A percentile compares a stretch with the other conserved stretches of the same genome.
Conservation (phyloP, 208 protist genomes). For the Leishmania lainsoni region DNA sequence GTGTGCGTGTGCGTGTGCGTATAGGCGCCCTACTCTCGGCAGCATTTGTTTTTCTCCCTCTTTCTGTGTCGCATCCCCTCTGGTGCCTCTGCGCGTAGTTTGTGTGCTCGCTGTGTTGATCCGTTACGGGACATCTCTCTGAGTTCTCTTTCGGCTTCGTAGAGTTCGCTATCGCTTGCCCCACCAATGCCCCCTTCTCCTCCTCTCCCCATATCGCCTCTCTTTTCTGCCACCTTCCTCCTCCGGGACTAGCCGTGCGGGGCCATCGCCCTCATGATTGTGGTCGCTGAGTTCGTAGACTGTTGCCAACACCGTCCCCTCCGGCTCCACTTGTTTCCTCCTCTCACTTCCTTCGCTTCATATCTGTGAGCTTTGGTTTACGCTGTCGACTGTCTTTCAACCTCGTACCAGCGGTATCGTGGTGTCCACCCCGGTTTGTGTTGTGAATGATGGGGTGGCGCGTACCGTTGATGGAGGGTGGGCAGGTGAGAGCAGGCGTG, state of each 20-base stretch:
- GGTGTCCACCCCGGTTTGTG: neutral
- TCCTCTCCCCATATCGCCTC: neutral
- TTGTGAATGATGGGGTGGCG: neutral
- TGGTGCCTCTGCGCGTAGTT: too few species aligned
- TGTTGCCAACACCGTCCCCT: neutral
- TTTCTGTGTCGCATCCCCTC: neutral
- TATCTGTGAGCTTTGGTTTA: neutral
- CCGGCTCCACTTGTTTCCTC: neutral
- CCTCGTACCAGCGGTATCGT: neutral
- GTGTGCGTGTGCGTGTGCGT: neutral
- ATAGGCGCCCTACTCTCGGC: neutral
- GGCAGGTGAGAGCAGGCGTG: too few species aligned
- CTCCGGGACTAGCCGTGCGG: neutral
- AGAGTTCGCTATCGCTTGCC: neutral
- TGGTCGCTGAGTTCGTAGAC: neutral
- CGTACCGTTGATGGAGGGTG: neutral
- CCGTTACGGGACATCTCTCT: neutral
- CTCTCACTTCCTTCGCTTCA: neutral
- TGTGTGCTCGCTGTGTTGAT: neutral
- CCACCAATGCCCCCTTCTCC: too few species aligned
- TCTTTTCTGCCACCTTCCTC: neutral
- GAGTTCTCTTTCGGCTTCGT: neutral
- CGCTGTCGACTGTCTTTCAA: neutral
- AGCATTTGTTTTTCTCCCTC: neutral
- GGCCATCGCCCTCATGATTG: neutral